Evolutionary conservation across 768 basidiomycete species (phyloP).

Genomic region (Tricholoma furcatifolium): DNA sequence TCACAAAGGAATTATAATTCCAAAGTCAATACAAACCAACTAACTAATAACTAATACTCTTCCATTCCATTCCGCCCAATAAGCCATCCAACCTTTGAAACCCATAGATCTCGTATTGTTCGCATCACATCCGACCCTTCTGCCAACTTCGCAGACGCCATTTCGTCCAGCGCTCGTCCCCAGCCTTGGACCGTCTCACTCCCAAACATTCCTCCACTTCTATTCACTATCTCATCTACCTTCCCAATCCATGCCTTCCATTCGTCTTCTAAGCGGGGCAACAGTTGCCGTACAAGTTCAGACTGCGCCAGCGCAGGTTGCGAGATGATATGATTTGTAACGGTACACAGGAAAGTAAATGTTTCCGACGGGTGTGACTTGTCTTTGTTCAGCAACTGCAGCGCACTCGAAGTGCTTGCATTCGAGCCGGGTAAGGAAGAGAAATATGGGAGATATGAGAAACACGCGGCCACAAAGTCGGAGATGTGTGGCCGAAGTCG

Average conservation of each 20-base stretch:
- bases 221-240: slow-evolving; percentile 70
- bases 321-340: slow-evolving; percentile 65
- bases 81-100: slow-evolving; percentile 76
- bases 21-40: slow-evolving; percentile 4
- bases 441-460: slow-evolving; percentile 86
- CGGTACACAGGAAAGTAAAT: slow-evolving; percentile 64
- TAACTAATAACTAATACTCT: slow-evolving; percentile 17
- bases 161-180: slow-evolving; percentile 67
- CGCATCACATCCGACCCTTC: slow-evolving; percentile 38
- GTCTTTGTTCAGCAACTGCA: slow-evolving; percentile 57
- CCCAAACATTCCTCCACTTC: slow-evolving; percentile 77
- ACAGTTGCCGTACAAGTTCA: slow-evolving; percentile 53
- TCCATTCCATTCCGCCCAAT: slow-evolving; percentile 52
- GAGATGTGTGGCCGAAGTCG: slow-evolving; percentile 72
- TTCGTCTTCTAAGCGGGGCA: slow-evolving; percentile 66
- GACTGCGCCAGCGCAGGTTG: slow-evolving; percentile 69
- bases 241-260: slow-evolving; percentile 78
- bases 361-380: slow-evolving; percentile 74
- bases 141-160: slow-evolving; percentile 50
- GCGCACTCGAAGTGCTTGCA: slow-evolving; percentile 35
- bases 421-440: slow-evolving; percentile 46
- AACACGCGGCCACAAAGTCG: slow-evolving; percentile 75
- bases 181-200: slow-evolving; percentile 65
- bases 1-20: slow-evolving; percentile 5
- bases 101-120: slow-evolving; percentile 58